A percentile compares a stretch with the other conserved stretches of the same genome.
Conservation (phyloP, 2,329 filamentous ascomycete genomes). For the Shiraia sp. region DNA sequence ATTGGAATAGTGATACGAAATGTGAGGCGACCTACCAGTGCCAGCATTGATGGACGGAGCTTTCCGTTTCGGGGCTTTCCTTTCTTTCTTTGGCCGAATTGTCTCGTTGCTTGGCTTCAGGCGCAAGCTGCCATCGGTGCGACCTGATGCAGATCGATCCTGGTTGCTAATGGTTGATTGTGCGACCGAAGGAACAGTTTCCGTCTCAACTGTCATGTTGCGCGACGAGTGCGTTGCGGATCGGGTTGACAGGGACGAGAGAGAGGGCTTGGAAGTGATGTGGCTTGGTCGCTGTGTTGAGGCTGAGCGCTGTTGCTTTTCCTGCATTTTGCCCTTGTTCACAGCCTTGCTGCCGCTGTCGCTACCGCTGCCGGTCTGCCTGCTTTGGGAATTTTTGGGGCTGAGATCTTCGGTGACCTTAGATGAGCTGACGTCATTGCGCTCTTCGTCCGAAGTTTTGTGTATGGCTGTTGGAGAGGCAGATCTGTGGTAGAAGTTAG, state of each 20-base stretch:
- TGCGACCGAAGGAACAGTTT: conserved; percentile 89
- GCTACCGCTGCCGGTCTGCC: conserved; percentile 62
- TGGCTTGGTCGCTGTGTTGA: conserved; percentile 49
- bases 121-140: conserved; percentile 74
- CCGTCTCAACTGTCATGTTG: conserved; percentile 97
- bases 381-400: conserved; percentile 44
- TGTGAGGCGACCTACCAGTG: conserved; percentile 65
- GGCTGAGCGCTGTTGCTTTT: conserved; percentile 47
- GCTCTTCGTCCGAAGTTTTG: conserved; percentile 39
- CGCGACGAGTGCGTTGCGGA: conserved; percentile 63
- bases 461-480: conserved; percentile 17
- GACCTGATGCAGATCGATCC: conserved; percentile 61
- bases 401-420: conserved; percentile 55
- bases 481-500: conserved; percentile 20
- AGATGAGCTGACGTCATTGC: conserved; percentile 50
- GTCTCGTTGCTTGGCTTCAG: conserved; percentile 93
- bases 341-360: conserved; percentile 58
- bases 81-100: conserved; percentile 90
- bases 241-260: conserved; percentile 68
- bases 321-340: conserved; percentile 37
- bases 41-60: conserved; percentile 70
- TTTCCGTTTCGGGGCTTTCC: conserved; percentile 79
- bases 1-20: conserved; percentile 39
- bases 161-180: conserved; percentile 71
- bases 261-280: conserved; percentile 67